phyloP scores from a whole-genome alignment of 768 basidiomycete species.

The Roridomyces roridus region DNA sequence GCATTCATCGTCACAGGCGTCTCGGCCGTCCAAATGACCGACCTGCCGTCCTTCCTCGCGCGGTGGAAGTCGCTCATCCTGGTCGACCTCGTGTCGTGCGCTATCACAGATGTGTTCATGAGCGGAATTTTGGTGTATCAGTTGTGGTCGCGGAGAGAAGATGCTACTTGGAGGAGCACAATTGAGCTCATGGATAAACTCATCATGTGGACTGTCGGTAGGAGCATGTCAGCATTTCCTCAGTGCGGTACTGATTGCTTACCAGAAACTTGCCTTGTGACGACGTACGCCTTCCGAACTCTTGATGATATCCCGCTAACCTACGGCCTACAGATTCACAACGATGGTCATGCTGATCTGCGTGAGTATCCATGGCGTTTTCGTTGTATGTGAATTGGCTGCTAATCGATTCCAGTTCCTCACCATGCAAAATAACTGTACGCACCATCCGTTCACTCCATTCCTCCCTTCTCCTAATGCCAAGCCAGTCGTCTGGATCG shows the following conservation, averaged over 20 bases:
- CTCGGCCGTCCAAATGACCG: background rate
- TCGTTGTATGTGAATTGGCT: too few species aligned
- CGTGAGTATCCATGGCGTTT: background rate
- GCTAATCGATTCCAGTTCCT: background rate
- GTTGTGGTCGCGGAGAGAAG: background rate
- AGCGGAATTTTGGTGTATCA: constrained; percentile 3
- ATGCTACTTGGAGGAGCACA: constrained; percentile 2
- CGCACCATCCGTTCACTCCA: too few species aligned
- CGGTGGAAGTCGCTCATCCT: constrained; percentile 5
- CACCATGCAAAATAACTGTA: constrained; percentile 8
- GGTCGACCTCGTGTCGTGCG: constrained; percentile 1
- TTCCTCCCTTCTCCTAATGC: background rate
- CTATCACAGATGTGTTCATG: constrained; percentile 6
- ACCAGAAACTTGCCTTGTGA: constrained; percentile 11
- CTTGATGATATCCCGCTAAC: background rate
- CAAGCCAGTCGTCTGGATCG: background rate
- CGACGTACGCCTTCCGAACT: background rate
- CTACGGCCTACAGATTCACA: background rate
- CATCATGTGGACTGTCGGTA: constrained; percentile 11
- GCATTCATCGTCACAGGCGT: constrained; percentile 4
- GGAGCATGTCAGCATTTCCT: background rate
- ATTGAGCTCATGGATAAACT: constrained; percentile 9
- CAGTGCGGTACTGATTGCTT: background rate
- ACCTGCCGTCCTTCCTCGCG: background rate
- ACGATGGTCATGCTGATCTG: constrained; percentile 4